Percentiles rank a stretch among this genome's conserved stretches.
Conservation (phyloP, 192 early-diverging fungal species). For the Podila clonocystis region DNA sequence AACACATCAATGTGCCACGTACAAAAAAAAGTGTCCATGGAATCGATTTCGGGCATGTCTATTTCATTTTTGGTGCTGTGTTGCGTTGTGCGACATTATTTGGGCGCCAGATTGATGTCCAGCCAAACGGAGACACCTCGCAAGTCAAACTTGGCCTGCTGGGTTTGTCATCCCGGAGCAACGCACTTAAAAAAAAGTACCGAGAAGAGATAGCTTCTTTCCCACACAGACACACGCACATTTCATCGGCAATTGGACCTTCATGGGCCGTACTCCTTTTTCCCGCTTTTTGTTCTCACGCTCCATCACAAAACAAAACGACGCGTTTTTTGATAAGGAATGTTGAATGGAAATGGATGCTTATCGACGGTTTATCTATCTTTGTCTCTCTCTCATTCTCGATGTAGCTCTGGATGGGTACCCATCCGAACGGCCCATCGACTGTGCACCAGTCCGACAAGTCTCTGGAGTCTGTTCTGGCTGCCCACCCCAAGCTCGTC, state of each 20-base stretch:
- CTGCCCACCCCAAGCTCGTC: constrained; percentile 62
- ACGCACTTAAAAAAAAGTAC: no score
- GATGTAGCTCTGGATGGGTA: constrained; percentile 95
- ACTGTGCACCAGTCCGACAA: constrained; percentile 47
- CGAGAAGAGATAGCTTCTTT: no score
- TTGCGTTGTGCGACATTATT: no score
- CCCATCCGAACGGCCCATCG: constrained; percentile 93
- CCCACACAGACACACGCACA: no score
- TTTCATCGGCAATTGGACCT: background rate
- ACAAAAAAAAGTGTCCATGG: no score
- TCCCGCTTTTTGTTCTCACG: constrained; percentile 1
- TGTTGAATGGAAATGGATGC: background rate
- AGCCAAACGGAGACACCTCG: no score
- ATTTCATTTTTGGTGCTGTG: no score
- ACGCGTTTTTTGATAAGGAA: background rate
- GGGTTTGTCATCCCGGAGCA: no score
- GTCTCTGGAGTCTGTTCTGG: constrained; percentile 72
- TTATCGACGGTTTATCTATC: background rate
- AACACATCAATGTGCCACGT: no score
- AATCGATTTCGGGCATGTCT: no score
- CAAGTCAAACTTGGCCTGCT: no score
- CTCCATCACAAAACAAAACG: background rate
- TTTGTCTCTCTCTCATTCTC: constrained; percentile 3
- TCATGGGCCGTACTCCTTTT: background rate
- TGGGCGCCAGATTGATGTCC: no score